These are phyloP conservation scores for Cystobasidium sp. DNA, from an alignment of 1,284 basidiomycete species.

Conservation along the genomic window DNA sequence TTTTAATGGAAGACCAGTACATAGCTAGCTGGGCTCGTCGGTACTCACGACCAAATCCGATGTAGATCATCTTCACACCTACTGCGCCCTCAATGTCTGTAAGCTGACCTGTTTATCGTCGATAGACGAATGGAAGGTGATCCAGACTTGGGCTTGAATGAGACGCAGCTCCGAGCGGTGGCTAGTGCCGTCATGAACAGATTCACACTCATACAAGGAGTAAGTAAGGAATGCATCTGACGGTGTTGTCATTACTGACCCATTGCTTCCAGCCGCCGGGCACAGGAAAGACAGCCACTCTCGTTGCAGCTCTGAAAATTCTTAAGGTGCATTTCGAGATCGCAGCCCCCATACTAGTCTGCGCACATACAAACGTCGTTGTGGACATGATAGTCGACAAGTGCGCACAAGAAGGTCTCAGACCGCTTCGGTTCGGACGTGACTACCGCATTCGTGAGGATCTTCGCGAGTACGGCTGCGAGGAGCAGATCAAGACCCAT, in stretches of 20 bases:
- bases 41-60: slow-evolving; percentile 59
- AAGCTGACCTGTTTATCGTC: slow-evolving; percentile 9
- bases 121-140: slow-evolving; percentile 69
- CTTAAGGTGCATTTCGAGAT: slow-evolving; percentile 86
- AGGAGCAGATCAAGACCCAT: slow-evolving; percentile 69
- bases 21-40: slow-evolving; percentile 76
- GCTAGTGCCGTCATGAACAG: slow-evolving; percentile 82
- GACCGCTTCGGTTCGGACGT: slow-evolving; percentile 76
- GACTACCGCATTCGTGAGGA: slow-evolving; percentile 67
- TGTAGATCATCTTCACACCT: background rate
- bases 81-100: slow-evolving; percentile 34
- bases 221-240: slow-evolving; percentile 58
- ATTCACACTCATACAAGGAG: slow-evolving; percentile 83
- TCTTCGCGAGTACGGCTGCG: slow-evolving; percentile 68
- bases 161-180: slow-evolving; percentile 78
- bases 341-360: slow-evolving; percentile 80
- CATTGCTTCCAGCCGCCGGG: slow-evolving; percentile 73
- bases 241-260: slow-evolving; percentile 18
- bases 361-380: slow-evolving; percentile 90
- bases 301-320: slow-evolving; percentile 79
- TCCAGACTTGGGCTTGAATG: slow-evolving; percentile 73
- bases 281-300: slow-evolving; percentile 93
- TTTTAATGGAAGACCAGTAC: slow-evolving; percentile 70
- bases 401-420: slow-evolving; percentile 66
- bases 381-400: slow-evolving; percentile 90